Evolutionary conservation across 768 basidiomycete species (phyloP).

Genomic region (Hericium coralloides): DNA sequence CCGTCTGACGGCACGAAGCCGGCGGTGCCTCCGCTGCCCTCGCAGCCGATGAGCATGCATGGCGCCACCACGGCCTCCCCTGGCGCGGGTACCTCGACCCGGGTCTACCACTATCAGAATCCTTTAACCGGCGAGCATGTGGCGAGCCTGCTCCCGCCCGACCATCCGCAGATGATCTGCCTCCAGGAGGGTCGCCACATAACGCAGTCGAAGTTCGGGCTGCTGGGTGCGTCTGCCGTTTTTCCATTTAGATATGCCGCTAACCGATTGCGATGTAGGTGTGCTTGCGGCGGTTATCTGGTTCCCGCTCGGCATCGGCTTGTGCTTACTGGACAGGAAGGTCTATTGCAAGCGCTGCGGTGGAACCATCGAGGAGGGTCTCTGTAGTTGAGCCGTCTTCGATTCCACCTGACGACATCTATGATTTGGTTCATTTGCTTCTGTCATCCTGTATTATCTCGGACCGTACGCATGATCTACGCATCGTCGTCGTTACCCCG

Average conservation of each 20-base stretch:
- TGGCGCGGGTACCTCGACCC: neutral
- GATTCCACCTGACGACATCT: too few relatives aligned
- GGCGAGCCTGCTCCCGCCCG: conserved; percentile 63
- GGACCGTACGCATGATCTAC: too few relatives aligned
- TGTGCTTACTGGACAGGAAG: conserved; percentile 67
- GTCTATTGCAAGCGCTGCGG: conserved; percentile 56
- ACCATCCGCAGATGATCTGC: conserved; percentile 78
- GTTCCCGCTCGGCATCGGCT: conserved; percentile 78
- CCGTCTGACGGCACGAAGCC: too few relatives aligned
- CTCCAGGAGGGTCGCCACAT: conserved; percentile 60
- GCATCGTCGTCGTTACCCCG: too few relatives aligned
- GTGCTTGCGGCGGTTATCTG: conserved; percentile 76
- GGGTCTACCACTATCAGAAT: conserved; percentile 21
- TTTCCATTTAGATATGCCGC: neutral
- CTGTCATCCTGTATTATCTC: too few relatives aligned
- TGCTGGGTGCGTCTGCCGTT: conserved; percentile 45
- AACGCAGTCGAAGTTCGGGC: conserved; percentile 51
- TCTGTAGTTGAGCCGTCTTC: conserved; percentile 5
- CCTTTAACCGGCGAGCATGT: conserved; percentile 30
- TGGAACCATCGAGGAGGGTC: conserved; percentile 26
- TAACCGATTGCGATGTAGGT: conserved; percentile 30
- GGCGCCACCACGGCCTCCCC: neutral
- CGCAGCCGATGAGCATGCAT: neutral
- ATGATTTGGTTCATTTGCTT: too few relatives aligned
- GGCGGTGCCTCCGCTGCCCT: neutral